A percentile compares a stretch with the other conserved stretches of the same genome.
These are phyloP conservation scores for Tilletia walkeri DNA, from an alignment of 1,284 basidiomycete species.

Conservation along the genomic window DNA sequence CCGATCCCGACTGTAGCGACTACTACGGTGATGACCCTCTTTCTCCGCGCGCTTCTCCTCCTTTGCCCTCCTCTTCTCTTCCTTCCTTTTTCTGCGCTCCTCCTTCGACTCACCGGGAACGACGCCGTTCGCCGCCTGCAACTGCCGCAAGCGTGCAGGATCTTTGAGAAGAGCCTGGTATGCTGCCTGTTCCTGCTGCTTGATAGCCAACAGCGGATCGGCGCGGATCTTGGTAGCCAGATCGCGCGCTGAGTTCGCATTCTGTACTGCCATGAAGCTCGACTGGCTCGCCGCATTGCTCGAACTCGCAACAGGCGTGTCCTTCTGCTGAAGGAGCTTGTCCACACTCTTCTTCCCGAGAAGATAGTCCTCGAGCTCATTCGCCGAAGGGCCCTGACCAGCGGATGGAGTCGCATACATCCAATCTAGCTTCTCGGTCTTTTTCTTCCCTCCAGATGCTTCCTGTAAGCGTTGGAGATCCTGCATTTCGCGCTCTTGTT, in stretches of 20 bases:
- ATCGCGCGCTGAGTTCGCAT: slow-evolving; percentile 82
- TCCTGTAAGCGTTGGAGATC: slow-evolving; percentile 79
- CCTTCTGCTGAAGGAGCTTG: slow-evolving; percentile 78
- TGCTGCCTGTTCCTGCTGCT: slow-evolving; percentile 92
- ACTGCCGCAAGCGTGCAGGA: slow-evolving; percentile 71
- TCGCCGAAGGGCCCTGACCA: slow-evolving; percentile 75
- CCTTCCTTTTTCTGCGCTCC: slow-evolving; percentile 60
- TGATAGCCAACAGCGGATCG: slow-evolving; percentile 92
- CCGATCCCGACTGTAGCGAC: slow-evolving; percentile 29
- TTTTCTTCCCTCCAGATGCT: slow-evolving; percentile 88
- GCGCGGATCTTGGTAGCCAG: slow-evolving; percentile 89
- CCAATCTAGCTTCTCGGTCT: slow-evolving; percentile 93
- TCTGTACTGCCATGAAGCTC: slow-evolving; percentile 31
- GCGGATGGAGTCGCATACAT: slow-evolving; percentile 95
- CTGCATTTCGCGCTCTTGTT: slow-evolving; percentile 93
- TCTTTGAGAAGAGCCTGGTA: slow-evolving; percentile 86
- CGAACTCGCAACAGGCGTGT: slow-evolving; percentile 64
- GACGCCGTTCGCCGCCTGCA: slow-evolving; percentile 66
- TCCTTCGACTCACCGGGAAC: slow-evolving; percentile 55
- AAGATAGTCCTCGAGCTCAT: slow-evolving; percentile 92
- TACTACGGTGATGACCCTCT: background rate
- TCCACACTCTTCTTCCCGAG: slow-evolving; percentile 98
- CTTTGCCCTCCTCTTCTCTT: slow-evolving; percentile 64
- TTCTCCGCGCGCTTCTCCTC: slow-evolving; percentile 51
- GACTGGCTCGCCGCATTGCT: background rate